Evolutionary conservation across 495 filamentous ascomycete genomes (phyloP).

Genomic region (Penicillium samsonianum): DNA sequence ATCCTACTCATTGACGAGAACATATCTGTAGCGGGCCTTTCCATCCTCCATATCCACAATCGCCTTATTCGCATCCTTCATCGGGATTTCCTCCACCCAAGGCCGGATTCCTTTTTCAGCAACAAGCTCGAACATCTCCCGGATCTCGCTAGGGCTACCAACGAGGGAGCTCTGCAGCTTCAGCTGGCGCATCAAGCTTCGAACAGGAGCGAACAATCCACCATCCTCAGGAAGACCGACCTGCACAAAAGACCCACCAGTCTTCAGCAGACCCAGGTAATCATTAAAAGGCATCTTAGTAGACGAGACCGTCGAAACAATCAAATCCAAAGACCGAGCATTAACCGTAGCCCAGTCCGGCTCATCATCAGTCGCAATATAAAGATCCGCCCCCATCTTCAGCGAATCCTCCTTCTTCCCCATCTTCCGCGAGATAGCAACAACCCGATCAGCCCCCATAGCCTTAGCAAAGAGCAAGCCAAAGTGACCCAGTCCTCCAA

Average conservation of each 20-base stretch:
- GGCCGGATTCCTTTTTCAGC: conserved; percentile 69
- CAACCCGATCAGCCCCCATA: conserved; percentile 72
- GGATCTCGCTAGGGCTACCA: conserved; percentile 70
- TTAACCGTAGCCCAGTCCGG: conserved; percentile 69
- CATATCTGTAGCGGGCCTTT: conserved; percentile 74
- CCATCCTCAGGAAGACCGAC: conserved; percentile 75
- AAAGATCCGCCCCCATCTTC: conserved; percentile 62
- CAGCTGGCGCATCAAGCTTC: conserved; percentile 62
- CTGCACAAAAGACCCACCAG: conserved; percentile 75
- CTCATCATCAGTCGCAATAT: conserved; percentile 83
- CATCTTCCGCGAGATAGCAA: conserved; percentile 71
- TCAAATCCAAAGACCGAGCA: conserved; percentile 70
- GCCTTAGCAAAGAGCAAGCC: conserved; percentile 63
- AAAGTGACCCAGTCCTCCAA: conserved; percentile 80
- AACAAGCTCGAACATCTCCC: conserved; percentile 79
- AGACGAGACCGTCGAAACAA: conserved; percentile 77
- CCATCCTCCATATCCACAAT: conserved; percentile 69
- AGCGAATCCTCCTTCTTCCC: conserved; percentile 70
- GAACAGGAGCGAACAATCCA: conserved; percentile 59
- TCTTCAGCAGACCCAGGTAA: conserved; percentile 68
- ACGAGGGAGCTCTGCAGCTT: conserved; percentile 74
- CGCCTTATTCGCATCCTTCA: conserved; percentile 75
- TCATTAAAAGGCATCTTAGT: conserved; percentile 71
- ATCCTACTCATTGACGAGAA: conserved; percentile 61
- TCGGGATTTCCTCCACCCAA: conserved; percentile 68